Conservation (phyloP, 2,329 filamentous ascomycete genomes). For the Nemania sp. region DNA sequence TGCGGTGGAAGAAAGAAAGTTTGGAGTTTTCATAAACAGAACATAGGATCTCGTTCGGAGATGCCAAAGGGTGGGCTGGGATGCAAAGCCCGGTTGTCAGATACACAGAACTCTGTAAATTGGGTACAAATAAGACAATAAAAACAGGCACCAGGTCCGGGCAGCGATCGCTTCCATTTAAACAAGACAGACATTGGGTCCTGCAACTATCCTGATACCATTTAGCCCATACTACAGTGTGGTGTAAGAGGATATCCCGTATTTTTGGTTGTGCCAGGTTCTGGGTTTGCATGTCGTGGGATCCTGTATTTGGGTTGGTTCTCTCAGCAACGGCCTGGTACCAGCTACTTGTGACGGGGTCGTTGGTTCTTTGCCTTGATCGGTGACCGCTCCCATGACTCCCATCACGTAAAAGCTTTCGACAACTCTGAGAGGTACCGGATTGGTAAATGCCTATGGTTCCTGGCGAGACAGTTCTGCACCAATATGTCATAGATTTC, state of each 20-base stretch:
- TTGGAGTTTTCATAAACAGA: background rate
- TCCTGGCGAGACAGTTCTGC: background rate
- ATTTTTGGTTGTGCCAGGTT: background rate
- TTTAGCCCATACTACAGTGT: background rate
- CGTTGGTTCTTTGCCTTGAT: conserved; percentile 6
- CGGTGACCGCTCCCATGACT: conserved; percentile 7
- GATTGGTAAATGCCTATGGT: conserved; percentile 17
- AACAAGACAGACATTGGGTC: conserved; percentile 11
- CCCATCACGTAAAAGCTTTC: conserved; percentile 11
- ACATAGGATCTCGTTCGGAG: background rate
- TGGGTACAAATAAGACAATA: conserved; percentile 2
- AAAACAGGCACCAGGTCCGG: conserved; percentile 6
- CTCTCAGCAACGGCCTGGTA: conserved; percentile 13
- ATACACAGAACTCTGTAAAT: background rate
- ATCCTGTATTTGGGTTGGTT: conserved; percentile 11
- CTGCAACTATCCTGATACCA: no score
- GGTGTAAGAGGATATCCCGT: background rate
- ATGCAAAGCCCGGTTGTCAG: background rate
- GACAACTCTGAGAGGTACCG: conserved; percentile 14
- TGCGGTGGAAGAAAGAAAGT: background rate
- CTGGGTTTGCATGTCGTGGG: conserved; percentile 17
- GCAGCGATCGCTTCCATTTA: conserved; percentile 19
- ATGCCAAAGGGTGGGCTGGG: background rate
- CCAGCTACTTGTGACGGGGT: conserved; percentile 5
- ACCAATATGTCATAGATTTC: conserved; percentile 21